Percentiles rank a stretch among this genome's conserved stretches.
Evolutionary conservation across 2,329 filamentous ascomycete species (phyloP).

Genomic region (Arthrinium puccinioides): DNA sequence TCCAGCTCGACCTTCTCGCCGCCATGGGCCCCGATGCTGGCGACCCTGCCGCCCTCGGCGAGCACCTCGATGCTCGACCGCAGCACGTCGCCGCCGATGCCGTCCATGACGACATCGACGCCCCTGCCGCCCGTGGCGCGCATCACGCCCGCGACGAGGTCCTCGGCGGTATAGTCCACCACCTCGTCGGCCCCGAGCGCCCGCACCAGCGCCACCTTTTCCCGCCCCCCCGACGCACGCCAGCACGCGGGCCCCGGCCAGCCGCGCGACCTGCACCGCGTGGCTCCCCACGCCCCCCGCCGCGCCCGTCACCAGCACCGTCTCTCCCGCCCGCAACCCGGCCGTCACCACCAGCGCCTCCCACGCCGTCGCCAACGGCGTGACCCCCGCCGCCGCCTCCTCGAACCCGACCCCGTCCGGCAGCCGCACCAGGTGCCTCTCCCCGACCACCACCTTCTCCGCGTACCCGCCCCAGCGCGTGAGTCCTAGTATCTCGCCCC

Average conservation of each 20-base stretch:
- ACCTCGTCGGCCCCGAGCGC: constrained; percentile 1
- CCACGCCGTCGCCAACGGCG: too few species aligned
- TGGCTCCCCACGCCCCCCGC: too few species aligned
- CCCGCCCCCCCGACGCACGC: neutral
- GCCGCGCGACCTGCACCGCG: constrained; percentile 1
- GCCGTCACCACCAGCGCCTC: too few species aligned
- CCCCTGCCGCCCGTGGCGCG: neutral
- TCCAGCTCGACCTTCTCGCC: constrained; percentile 3
- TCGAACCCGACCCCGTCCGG: too few species aligned
- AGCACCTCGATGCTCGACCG: neutral
- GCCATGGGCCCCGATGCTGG: constrained; percentile 1
- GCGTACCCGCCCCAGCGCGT: too few species aligned
- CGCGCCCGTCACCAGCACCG: too few species aligned
- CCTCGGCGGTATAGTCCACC: constrained; percentile 1
- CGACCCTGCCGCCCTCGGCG: constrained; percentile 1
- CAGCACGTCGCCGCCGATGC: constrained; percentile 1
- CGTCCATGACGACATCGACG: constrained; percentile 2
- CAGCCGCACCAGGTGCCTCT: too few species aligned
- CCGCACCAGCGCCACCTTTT: neutral
- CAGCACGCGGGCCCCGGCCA: constrained; percentile 1
- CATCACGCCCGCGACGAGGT: neutral
- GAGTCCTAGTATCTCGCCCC: too few species aligned
- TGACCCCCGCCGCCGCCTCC: too few species aligned
- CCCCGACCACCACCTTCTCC: too few species aligned
- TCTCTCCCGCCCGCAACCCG: too few species aligned